Percentiles rank a stretch among this genome's conserved stretches.
Evolutionary conservation across 106 monocot species (phyloP).

Genomic region (Alisma plantagoaquatica): DNA sequence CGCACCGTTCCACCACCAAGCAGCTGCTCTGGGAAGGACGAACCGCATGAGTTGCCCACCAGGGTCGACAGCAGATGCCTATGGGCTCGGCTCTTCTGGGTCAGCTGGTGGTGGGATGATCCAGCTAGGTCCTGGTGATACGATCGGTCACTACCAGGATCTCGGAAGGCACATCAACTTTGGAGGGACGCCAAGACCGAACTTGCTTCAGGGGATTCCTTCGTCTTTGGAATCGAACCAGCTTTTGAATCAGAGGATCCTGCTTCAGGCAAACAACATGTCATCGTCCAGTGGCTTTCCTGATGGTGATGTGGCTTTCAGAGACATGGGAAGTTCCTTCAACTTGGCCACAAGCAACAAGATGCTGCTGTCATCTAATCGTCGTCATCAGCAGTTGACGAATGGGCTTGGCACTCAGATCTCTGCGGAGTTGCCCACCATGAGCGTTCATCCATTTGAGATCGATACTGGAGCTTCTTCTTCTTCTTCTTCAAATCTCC

Average conservation of each 20-base stretch:
- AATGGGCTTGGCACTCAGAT: constrained; percentile 21
- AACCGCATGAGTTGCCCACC: constrained; percentile 14
- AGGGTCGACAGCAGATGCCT: no score
- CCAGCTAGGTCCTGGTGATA: constrained; percentile 17
- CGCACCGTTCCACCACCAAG: no score
- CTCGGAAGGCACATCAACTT: constrained; percentile 16
- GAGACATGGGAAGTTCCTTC: constrained; percentile 13
- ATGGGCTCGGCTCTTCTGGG: constrained; percentile 29
- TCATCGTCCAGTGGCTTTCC: constrained; percentile 17
- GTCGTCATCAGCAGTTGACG: constrained; percentile 9
- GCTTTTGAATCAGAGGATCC: constrained; percentile 23
- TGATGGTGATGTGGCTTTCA: constrained; percentile 7
- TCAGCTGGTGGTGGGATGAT: no score
- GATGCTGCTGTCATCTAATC: constrained; percentile 21
- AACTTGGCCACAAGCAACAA: constrained; percentile 14
- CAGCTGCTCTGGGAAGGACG: constrained; percentile 18
- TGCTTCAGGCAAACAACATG: constrained; percentile 23
- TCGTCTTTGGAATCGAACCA: constrained; percentile 23
- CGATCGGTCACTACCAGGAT: constrained; percentile 20
- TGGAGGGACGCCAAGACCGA: constrained; percentile 26
- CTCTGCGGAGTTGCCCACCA: constrained; percentile 7
- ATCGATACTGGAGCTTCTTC: constrained; percentile 22
- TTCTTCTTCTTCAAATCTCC: no score
- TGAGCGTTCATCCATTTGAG: constrained; percentile 20
- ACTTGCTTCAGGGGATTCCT: constrained; percentile 31